Conservation (phyloP, 116 monocot species). For the Trichopus zeylanicus region DNA sequence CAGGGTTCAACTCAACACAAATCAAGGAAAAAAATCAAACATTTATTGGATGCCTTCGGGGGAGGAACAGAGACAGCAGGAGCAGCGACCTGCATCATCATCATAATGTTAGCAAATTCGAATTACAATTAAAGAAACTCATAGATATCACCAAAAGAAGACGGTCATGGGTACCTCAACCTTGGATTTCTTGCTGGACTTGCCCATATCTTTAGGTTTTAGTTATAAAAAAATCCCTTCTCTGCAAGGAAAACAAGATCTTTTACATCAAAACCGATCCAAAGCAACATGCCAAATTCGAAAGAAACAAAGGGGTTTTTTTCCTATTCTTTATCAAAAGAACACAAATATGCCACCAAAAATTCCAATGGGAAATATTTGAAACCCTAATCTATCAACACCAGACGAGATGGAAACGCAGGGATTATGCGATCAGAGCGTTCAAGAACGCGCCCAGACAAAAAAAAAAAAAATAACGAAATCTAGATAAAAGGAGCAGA, state of each 20-base stretch:
- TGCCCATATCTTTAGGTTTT: background rate
- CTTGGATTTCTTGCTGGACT: slow-evolving; percentile 3
- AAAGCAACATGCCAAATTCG: too few relatives aligned
- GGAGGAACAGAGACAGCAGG: background rate
- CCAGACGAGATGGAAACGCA: too few relatives aligned
- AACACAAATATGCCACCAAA: too few relatives aligned
- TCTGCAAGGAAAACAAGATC: background rate
- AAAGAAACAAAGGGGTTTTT: too few relatives aligned
- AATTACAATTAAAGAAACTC: background rate
- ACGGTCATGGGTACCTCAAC: background rate
- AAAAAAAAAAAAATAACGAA: background rate
- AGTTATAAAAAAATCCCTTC: background rate
- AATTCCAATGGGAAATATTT: too few relatives aligned
- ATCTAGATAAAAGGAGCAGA: too few relatives aligned
- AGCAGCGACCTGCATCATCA: background rate
- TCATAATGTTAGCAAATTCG: too few relatives aligned
- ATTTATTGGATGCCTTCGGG: background rate
- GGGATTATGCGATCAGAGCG: too few relatives aligned
- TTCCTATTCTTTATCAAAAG: too few relatives aligned
- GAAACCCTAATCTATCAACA: too few relatives aligned
- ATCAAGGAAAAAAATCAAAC: background rate
- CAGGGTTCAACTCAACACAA: background rate
- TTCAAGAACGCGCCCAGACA: too few relatives aligned
- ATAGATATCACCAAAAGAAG: background rate
- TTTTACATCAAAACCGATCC: too few relatives aligned